Percentiles rank a stretch among this genome's conserved stretches.
Evolutionary conservation across 768 basidiomycete genomes (phyloP).

Genomic region (Boletus reticuloceps): DNA sequence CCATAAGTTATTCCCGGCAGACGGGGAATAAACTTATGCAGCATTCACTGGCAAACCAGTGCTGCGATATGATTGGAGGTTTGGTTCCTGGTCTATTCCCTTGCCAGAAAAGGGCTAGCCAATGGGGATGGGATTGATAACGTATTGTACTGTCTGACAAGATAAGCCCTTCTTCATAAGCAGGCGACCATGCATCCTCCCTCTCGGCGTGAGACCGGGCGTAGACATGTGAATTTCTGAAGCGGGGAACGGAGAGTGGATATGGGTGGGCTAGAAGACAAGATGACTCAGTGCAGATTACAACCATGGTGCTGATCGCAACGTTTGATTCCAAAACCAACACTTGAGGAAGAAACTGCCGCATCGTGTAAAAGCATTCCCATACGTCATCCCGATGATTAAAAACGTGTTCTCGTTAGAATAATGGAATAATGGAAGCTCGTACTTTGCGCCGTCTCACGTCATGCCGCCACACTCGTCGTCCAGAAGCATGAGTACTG

Average conservation of each 20-base stretch:
- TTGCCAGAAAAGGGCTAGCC: background rate
- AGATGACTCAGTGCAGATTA: too few relatives aligned
- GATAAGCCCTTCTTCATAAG: too few relatives aligned
- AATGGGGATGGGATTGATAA: background rate
- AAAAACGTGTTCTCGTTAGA: constrained; percentile 3
- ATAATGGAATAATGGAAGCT: constrained; percentile 1
- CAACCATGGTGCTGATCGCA: too few relatives aligned
- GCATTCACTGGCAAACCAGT: background rate
- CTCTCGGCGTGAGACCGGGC: too few relatives aligned
- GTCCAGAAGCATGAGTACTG: background rate
- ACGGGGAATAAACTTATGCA: background rate
- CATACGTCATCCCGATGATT: background rate
- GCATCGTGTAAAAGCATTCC: background rate
- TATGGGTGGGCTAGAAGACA: too few relatives aligned
- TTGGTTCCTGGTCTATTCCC: background rate
- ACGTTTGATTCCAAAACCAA: too few relatives aligned
- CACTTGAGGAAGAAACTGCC: too few relatives aligned
- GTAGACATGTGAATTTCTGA: too few relatives aligned
- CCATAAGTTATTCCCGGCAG: background rate
- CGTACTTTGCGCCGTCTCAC: constrained; percentile 18
- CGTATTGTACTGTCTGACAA: background rate
- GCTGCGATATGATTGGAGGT: background rate
- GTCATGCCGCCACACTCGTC: background rate
- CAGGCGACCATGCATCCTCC: too few relatives aligned
- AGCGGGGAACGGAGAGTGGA: too few relatives aligned